These are phyloP conservation scores for Oryza longistaminata DNA, from an alignment of 176 grass and related monocot species.

Conservation along the genomic window DNA sequence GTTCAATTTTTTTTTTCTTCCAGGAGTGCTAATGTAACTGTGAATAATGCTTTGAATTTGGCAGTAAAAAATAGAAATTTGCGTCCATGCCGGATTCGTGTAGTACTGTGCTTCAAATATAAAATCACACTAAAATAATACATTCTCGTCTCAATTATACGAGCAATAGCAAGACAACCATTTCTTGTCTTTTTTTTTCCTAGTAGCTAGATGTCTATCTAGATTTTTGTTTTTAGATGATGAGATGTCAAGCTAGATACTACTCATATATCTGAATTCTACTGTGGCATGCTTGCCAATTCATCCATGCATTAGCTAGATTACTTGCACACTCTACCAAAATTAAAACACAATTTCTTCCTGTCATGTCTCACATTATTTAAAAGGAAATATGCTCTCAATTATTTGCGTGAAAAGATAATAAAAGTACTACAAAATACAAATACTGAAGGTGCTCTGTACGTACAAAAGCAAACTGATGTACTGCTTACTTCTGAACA, in stretches of 20 bases:
- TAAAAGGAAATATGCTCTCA: not conserved
- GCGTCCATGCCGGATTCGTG: not conserved
- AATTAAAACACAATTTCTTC: conserved; percentile 4
- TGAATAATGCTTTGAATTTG: conserved; percentile 3
- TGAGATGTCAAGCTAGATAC: conserved; percentile 28
- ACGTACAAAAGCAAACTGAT: not conserved
- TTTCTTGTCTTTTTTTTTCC: conserved; percentile 18
- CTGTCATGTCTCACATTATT: conserved; percentile 22
- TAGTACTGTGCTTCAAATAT: not conserved
- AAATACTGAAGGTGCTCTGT: not conserved
- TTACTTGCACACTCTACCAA: conserved; percentile 39
- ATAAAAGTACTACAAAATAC: not conserved
- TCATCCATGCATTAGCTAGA: conserved; percentile 28
- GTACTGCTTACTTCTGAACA: not conserved
- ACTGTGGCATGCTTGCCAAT: conserved; percentile 44
- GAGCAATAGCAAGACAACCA: conserved; percentile 16
- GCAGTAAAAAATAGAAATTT: not conserved
- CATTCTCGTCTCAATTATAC: not conserved
- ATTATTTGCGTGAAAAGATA: not conserved
- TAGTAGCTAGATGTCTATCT: conserved; percentile 27
- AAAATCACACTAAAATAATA: conserved; percentile 1
- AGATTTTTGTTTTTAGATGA: not conserved
- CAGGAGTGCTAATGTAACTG: not conserved
- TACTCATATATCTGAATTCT: conserved; percentile 25
- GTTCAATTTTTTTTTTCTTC: not conserved